A percentile compares a stretch with the other conserved stretches of the same genome.
phyloP scores from a whole-genome alignment of 208 protist species.

The Angomonas ambiguus region DNA sequence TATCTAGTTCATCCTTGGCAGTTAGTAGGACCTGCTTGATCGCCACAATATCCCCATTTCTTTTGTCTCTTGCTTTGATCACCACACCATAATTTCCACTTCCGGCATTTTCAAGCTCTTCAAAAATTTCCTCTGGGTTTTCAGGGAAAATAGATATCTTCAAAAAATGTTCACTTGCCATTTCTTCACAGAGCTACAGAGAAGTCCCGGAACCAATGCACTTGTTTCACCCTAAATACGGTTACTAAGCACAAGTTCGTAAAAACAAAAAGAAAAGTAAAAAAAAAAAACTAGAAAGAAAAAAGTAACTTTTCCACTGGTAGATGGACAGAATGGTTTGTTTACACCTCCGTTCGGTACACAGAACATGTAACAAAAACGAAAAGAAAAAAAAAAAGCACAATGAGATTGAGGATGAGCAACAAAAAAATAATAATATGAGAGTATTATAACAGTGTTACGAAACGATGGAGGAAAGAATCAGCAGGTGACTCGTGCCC shows the following conservation, averaged over 20 bases:
- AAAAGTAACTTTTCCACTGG: no score
- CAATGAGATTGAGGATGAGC: neutral
- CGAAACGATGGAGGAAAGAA: no score
- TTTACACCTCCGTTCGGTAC: no score
- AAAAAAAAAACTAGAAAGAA: slow-evolving; percentile 11
- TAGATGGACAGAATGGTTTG: no score
- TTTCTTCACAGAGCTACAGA: no score
- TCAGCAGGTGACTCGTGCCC: no score
- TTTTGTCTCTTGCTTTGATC: slow-evolving; percentile 90
- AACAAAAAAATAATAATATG: slow-evolving; percentile 9
- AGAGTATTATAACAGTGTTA: neutral
- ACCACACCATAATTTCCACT: slow-evolving; percentile 97
- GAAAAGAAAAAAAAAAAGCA: neutral
- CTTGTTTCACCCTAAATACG: neutral
- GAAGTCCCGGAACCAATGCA: neutral
- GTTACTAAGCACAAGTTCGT: neutral
- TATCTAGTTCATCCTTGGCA: slow-evolving; percentile 76
- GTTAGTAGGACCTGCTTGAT: slow-evolving; percentile 87
- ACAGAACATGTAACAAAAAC: slow-evolving; percentile 1
- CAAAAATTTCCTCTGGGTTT: slow-evolving; percentile 79
- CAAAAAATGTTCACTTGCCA: slow-evolving; percentile 1
- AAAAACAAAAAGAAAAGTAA: slow-evolving; percentile 8
- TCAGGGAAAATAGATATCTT: slow-evolving; percentile 54
- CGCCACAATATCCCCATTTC: slow-evolving; percentile 76
- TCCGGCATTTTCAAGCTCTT: slow-evolving; percentile 74